Percentiles rank a stretch among this genome's conserved stretches.
phyloP scores from a whole-genome alignment of 768 basidiomycete species.

The Sporobolomyces phaffii region DNA sequence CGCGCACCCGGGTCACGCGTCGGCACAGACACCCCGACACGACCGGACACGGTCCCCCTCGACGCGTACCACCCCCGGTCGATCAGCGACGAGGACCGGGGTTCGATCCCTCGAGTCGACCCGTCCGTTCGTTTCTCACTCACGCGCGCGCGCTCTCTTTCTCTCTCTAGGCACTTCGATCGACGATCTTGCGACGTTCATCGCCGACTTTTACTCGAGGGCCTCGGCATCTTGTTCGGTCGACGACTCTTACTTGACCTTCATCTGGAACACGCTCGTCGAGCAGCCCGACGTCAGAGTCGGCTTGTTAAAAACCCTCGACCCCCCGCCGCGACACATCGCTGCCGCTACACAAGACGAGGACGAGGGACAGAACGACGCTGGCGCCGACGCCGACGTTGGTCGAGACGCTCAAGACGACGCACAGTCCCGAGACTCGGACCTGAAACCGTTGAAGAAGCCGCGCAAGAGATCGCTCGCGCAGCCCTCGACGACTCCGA shows the following conservation, averaged over 20 bases:
- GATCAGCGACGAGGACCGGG: too few species aligned
- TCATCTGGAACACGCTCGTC: conserved; percentile 73
- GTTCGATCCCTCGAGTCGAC: conserved; percentile 38
- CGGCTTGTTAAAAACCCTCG: conserved; percentile 53
- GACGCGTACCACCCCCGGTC: too few species aligned
- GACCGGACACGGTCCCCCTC: too few species aligned
- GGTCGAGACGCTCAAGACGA: too few species aligned
- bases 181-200: conserved; percentile 51
- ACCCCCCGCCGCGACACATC: conserved; percentile 22
- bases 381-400: not conserved
- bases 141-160: too few species aligned
- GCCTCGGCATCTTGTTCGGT: conserved; percentile 41
- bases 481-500: not conserved
- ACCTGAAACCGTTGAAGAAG: not conserved
- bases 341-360: not conserved
- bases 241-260: conserved; percentile 70
- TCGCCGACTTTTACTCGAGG: conserved; percentile 58
- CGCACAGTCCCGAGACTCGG: too few species aligned
- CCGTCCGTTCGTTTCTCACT: too few species aligned
- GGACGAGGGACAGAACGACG: not conserved
- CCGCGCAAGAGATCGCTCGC: not conserved
- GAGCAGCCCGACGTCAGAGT: conserved; percentile 68
- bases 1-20: conserved; percentile 13
- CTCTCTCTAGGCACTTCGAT: conserved; percentile 74
- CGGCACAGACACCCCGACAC: too few species aligned